Base-by-base conservation (phyloP, 768 basidiomycete species). In the Tricholoma bakamatsutake region DNA sequence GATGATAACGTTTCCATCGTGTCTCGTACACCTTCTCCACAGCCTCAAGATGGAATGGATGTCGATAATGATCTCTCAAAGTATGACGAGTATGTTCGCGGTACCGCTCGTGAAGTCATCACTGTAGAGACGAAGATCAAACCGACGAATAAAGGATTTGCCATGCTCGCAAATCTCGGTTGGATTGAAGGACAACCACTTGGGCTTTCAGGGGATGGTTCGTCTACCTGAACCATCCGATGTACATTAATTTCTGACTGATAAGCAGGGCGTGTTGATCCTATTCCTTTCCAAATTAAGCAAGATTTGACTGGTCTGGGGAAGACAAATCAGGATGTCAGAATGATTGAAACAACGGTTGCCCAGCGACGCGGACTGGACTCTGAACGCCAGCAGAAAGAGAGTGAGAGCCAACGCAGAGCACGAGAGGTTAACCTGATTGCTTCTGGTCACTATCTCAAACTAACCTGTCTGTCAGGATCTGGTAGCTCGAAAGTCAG, bases 121-220 rank as follows among this genome's bases (percentile, higher is more conserved):
- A 92, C 91, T 7, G 82, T 92, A 53, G 86, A 93, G 50, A 92
- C 89, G 40, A 90, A 78, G 67, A 84, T 93, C 62, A 87, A 87
- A 66, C 76, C 80, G 40, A 79, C 81, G 35, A 93, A 93, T 70
- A 88, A 85, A 63, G 91, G 91, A 11, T 92, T 91, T 66, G 75
- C 81, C 7, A 79, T 93, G 75, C 81, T 93, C 1, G 79, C 84
- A 31, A 92, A 87, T 70, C 79, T 93, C 52, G 91, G 91, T 6
- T 93, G 91, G 91, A 71, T 77, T 0, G 88, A 90, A 64, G 91
- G 91, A 11, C 81, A 86, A 59, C 83, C 87, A 15, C 73, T 93
- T 1, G 91, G 91, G 4, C 62, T 88, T 13, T 87, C 88, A 51
- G 83, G 78, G 28, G 87, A 91, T 56, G 91, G 91, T 91, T 58